These are phyloP conservation scores for Solanum medicagineum DNA, from an alignment of 257 asterid species.

Conservation along the genomic window DNA sequence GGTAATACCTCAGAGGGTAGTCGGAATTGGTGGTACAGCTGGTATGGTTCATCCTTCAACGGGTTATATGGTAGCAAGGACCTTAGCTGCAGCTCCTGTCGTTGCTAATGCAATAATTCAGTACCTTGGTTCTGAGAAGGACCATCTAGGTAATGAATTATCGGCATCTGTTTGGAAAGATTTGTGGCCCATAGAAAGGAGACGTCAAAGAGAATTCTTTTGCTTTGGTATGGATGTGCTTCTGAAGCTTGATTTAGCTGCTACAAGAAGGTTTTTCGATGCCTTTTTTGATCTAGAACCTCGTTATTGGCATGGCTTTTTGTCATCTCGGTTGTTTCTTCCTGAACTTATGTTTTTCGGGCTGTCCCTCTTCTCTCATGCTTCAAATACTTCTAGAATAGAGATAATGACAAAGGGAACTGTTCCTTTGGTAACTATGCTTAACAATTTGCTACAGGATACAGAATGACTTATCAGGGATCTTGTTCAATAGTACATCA, in stretches of 20 bases:
- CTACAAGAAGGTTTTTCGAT: conserved; percentile 79
- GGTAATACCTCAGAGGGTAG: conserved; percentile 77
- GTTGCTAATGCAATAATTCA: conserved; percentile 78
- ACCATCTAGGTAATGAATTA: conserved; percentile 34
- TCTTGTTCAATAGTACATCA: not conserved
- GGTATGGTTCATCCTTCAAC: conserved; percentile 99
- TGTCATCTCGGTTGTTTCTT: conserved; percentile 82
- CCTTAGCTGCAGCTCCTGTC: conserved; percentile 89
- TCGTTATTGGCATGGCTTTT: conserved; percentile 92
- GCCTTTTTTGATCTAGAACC: conserved; percentile 92
- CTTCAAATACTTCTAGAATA: conserved; percentile 68
- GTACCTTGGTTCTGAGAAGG: conserved; percentile 42
- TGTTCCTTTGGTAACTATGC: conserved; percentile 62
- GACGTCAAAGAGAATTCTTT: conserved; percentile 88
- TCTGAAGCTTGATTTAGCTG: conserved; percentile 75
- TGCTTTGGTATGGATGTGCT: conserved; percentile 94
- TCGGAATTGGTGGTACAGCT: conserved; percentile 96
- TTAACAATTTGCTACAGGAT: conserved; percentile 62
- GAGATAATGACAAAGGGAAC: conserved; percentile 95
- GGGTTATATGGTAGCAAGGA: conserved; percentile 98
- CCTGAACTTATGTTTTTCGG: conserved; percentile 78
- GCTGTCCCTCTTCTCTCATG: conserved; percentile 61
- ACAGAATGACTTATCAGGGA: conserved; percentile 23
- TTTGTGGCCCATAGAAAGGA: conserved; percentile 94
- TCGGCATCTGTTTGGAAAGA: conserved; percentile 84